phyloP scores from a whole-genome alignment of 1,284 basidiomycete species.

The Malassezia yamatoensis region DNA sequence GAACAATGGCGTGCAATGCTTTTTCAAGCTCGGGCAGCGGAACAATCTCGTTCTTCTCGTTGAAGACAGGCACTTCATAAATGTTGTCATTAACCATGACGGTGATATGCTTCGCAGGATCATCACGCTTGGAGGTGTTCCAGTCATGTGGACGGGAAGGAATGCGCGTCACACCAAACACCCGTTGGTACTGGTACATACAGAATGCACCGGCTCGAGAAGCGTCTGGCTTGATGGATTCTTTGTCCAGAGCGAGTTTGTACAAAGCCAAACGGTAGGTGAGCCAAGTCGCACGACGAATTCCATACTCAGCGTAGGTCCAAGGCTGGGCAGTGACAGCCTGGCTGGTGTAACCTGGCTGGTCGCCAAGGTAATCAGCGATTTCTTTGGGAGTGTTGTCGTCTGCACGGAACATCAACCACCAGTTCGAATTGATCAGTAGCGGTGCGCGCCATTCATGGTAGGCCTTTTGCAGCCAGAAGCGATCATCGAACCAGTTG shows the following conservation, averaged over 20 bases:
- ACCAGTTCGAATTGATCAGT: conserved; percentile 91
- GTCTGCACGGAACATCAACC: conserved; percentile 67
- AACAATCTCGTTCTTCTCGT: conserved; percentile 42
- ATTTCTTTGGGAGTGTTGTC: conserved; percentile 49
- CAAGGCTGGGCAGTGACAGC: conserved; percentile 30
- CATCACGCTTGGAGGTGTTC: conserved; percentile 48
- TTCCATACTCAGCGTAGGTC: conserved; percentile 60
- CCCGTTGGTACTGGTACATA: conserved; percentile 55
- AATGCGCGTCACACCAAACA: conserved; percentile 47
- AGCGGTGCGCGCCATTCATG: conserved; percentile 79
- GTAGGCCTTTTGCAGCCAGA: conserved; percentile 84
- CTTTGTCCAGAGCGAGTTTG: conserved; percentile 59
- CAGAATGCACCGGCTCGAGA: conserved; percentile 54
- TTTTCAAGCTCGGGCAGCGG: conserved; percentile 60
- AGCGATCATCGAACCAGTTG: conserved; percentile 92
- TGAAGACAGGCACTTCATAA: conserved; percentile 62
- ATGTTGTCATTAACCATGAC: conserved; percentile 71
- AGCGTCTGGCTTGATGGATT: conserved; percentile 54
- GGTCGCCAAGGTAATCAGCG: conserved; percentile 34
- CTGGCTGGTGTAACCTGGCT: conserved; percentile 26
- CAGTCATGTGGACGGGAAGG: conserved; percentile 50
- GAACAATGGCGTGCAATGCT: conserved; percentile 59
- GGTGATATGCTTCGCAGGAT: conserved; percentile 58
- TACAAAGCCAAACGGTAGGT: conserved; percentile 67
- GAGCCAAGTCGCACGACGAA: conserved; percentile 75